Percentiles rank a stretch among this genome's conserved stretches.
These are phyloP conservation scores for Penicillium verhagenii DNA, from an alignment of 495 filamentous ascomycete genomes.

Conservation along the genomic window DNA sequence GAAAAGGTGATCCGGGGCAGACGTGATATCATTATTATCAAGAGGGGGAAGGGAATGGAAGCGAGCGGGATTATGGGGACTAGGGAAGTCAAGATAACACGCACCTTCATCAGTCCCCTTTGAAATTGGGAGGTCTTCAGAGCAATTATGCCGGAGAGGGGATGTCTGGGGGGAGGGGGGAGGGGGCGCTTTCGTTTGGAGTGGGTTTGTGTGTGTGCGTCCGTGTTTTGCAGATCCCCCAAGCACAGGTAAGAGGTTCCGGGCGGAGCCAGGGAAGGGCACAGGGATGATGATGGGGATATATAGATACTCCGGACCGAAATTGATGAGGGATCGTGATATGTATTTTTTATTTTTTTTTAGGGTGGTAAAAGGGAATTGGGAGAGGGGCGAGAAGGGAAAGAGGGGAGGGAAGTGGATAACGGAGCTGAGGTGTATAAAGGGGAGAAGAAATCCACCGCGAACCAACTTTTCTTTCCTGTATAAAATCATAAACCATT, in stretches of 20 bases:
- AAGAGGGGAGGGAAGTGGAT: constrained; percentile 22
- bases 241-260: constrained; percentile 5
- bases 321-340: not conserved
- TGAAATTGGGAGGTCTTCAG: constrained; percentile 16
- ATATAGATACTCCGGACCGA: not conserved
- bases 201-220: constrained; percentile 23
- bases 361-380: not conserved
- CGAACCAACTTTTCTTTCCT: not conserved
- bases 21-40: constrained; percentile 29
- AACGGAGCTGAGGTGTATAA: constrained; percentile 19
- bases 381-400: constrained; percentile 14
- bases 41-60: constrained; percentile 9
- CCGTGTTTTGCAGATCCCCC: constrained; percentile 25
- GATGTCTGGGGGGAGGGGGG: not conserved
- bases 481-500: not conserved
- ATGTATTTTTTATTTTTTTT: not conserved
- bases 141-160: constrained; percentile 1
- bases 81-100: constrained; percentile 7
- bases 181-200: constrained; percentile 7
- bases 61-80: constrained; percentile 1
- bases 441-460: constrained; percentile 7
- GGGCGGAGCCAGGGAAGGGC: not conserved
- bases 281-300: not conserved
- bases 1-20: constrained; percentile 5
- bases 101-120: constrained; percentile 35